Percentiles rank a stretch among this genome's conserved stretches.
These are phyloP conservation scores for Gardenia jasminoides DNA, from an alignment of 257 asterid genomes.

Conservation along the genomic window DNA sequence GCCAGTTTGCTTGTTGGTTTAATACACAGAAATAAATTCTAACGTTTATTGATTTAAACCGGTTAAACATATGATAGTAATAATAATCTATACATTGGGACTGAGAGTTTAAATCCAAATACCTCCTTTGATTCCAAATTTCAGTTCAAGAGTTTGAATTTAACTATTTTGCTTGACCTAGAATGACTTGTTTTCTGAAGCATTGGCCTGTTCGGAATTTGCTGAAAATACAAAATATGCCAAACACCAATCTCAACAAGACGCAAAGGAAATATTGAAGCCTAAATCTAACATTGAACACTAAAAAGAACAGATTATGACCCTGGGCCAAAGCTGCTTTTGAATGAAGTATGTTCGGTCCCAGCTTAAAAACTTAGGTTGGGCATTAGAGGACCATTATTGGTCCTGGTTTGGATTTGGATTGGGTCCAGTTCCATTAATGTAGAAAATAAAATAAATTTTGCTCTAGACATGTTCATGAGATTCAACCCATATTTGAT, in stretches of 20 bases:
- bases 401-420: not conserved
- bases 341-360: not conserved
- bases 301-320: not conserved
- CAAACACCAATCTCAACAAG: not conserved
- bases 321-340: not conserved
- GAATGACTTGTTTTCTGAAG: not conserved
- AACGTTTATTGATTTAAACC: not conserved
- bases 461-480: not conserved
- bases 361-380: not conserved
- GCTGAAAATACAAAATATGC: not conserved
- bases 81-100: not conserved
- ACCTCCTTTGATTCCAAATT: not conserved
- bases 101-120: not conserved
- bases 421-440: not conserved
- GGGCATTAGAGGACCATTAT: not conserved
- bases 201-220: not conserved
- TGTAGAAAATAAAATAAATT: no score
- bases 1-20: conserved; percentile 15
- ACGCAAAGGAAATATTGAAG: not conserved
- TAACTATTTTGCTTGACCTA: not conserved
- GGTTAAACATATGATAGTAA: not conserved
- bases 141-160: not conserved
- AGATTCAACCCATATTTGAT: not conserved
- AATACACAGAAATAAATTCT: not conserved
- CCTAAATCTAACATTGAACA: not conserved